A percentile compares a stretch with the other conserved stretches of the same genome.
Conservation (phyloP, 2,329 filamentous ascomycete genomes). For the Talaromyces marneffei region DNA sequence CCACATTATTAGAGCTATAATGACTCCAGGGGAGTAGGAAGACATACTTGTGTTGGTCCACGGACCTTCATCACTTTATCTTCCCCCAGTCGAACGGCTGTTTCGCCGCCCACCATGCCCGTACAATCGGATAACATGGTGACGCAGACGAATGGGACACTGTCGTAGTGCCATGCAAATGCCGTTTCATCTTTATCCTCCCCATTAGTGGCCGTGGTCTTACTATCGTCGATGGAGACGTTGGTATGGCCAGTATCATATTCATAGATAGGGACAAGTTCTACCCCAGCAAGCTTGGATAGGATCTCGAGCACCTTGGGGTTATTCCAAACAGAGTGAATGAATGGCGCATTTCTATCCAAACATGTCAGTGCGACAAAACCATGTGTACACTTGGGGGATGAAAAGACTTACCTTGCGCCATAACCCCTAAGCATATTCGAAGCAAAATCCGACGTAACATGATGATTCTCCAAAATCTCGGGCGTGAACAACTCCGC, state of each 20-base stretch:
- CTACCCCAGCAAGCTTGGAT: neutral
- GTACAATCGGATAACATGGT: neutral
- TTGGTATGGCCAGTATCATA: neutral
- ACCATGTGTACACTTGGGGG: neutral
- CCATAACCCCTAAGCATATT: neutral
- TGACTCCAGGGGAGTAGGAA: too few relatives aligned
- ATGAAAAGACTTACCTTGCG: neutral
- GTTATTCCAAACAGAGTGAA: neutral
- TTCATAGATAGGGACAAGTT: neutral
- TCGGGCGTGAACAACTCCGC: neutral
- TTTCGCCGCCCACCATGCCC: neutral
- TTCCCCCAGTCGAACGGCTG: neutral
- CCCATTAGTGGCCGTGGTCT: neutral
- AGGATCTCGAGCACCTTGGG: neutral
- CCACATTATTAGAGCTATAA: neutral
- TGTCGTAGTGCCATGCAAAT: neutral
- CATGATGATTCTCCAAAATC: neutral
- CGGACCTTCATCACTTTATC: neutral
- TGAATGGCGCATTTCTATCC: neutral
- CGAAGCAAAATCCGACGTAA: neutral
- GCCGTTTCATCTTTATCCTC: neutral
- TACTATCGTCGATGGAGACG: neutral
- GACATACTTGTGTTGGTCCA: neutral
- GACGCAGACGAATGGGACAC: neutral
- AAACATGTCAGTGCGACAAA: too few relatives aligned